Conservation (phyloP, 2,329 filamentous ascomycete species). For the Neocatenulostroma microsporum region DNA sequence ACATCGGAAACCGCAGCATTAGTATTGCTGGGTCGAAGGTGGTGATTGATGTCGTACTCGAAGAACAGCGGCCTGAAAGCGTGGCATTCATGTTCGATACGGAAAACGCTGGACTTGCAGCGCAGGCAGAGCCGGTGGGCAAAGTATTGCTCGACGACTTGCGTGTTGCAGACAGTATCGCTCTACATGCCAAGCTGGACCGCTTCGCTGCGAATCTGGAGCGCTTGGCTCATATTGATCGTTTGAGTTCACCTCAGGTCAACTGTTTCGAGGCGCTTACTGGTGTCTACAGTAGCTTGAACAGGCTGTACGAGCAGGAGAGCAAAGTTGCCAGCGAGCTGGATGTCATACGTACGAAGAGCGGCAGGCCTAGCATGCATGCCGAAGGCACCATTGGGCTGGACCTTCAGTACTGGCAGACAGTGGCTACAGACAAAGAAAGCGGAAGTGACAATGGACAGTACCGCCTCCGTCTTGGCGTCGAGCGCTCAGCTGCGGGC, state of each 20-base stretch:
- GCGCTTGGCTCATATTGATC: conserved; percentile 60
- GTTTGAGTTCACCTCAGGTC: conserved; percentile 59
- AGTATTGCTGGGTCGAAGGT: conserved; percentile 30
- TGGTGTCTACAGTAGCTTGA: conserved; percentile 63
- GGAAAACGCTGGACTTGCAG: conserved; percentile 50
- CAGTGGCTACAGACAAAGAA: not conserved
- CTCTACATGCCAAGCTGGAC: conserved; percentile 62
- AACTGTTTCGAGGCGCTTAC: conserved; percentile 72
- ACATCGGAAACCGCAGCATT: conserved; percentile 27
- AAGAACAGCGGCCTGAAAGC: conserved; percentile 35
- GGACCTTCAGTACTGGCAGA: conserved; percentile 64
- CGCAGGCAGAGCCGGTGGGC: conserved; percentile 54
- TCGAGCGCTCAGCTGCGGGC: conserved; percentile 41
- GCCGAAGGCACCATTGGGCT: conserved; percentile 59
- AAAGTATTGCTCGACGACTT: conserved; percentile 61
- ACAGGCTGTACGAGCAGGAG: conserved; percentile 64
- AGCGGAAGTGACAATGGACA: no score
- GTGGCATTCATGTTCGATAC: conserved; percentile 58
- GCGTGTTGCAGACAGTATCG: conserved; percentile 51
- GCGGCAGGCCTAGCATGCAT: conserved; percentile 66
- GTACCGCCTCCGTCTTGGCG: conserved; percentile 65
- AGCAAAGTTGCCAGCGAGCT: conserved; percentile 43
- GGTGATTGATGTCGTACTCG: conserved; percentile 28
- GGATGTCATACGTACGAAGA: conserved; percentile 60
- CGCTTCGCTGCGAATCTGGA: conserved; percentile 65